Evolutionary conservation across 371 early-diverging fungal genomes (phyloP).

Genomic region (Mucor saturninus): DNA sequence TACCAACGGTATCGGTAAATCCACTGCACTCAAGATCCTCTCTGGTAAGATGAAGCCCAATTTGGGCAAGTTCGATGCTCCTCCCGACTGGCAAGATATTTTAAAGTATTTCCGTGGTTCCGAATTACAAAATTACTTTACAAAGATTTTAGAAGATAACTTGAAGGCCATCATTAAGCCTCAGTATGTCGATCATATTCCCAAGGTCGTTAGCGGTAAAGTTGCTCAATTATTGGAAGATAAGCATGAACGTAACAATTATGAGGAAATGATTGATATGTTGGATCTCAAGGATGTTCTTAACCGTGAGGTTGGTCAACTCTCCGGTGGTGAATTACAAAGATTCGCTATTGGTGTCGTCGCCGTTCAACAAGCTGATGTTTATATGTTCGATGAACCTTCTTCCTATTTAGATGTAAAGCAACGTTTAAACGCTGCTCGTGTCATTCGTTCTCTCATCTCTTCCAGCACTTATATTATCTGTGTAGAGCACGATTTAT

Average conservation of each 20-base stretch:
- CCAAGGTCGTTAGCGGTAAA: slow-evolving; percentile 85
- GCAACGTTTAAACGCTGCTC: slow-evolving; percentile 98
- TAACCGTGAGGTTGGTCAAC: slow-evolving; percentile 86
- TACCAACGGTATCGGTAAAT: slow-evolving; percentile 99
- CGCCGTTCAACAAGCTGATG: slow-evolving; percentile 89
- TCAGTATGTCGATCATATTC: slow-evolving; percentile 98
- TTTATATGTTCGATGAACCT: slow-evolving; percentile 99
- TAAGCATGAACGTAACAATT: slow-evolving; percentile 79
- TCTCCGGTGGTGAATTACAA: slow-evolving; percentile 99
- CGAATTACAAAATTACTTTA: slow-evolving; percentile 99
- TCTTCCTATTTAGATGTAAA: slow-evolving; percentile 99
- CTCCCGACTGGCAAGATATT: slow-evolving; percentile 98
- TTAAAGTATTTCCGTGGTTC: slow-evolving; percentile 98
- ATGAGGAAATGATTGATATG: slow-evolving; percentile 73
- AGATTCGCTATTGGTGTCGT: slow-evolving; percentile 97
- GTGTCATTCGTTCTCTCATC: slow-evolving; percentile 91
- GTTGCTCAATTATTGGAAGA: slow-evolving; percentile 80
- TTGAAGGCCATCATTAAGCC: slow-evolving; percentile 96
- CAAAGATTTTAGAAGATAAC: slow-evolving; percentile 97
- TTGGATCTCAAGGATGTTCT: slow-evolving; percentile 90
- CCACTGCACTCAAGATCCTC: slow-evolving; percentile 98
- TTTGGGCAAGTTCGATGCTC: slow-evolving; percentile 87
- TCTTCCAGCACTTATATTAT: slow-evolving; percentile 86
- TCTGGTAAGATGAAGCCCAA: slow-evolving; percentile 99
- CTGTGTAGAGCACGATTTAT: slow-evolving; percentile 99